Base-by-base conservation (phyloP, 1,284 basidiomycete genomes). In the Hemileia vastatrix region DNA sequence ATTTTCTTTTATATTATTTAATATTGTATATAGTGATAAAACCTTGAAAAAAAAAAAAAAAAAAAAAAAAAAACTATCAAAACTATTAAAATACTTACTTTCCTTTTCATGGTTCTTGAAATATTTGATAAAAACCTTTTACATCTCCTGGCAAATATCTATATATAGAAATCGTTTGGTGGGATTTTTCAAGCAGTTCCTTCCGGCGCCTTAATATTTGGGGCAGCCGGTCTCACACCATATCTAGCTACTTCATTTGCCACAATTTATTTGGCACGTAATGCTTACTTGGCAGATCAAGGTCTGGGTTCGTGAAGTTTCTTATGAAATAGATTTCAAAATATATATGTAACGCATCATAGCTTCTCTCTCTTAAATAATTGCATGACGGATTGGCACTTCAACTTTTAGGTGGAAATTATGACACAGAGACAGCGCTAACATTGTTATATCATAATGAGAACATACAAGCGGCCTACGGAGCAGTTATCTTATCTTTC, bases 401-500 rank as follows among this genome's bases (percentile, higher is more conserved):
- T 21, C 5, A 23, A 50, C n/a, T 31, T 58, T 21, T 27, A 61
- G 58, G 43, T 32, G 50, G 23, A 40, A 61, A 54, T 4, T 61
- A 54, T 33, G 58, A 61, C 33, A 36, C 52, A 18, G 51, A 61
- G 31, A 48, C 43, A 19, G 58, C 58, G 19, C 43, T 61, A n/a
- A 52, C 58, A 2, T 53, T 61, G 23, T 50, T 61, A 2, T 61
- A 61, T 54, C 58, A 61, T 36, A 54, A 53, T 52, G 55, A 85
- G 88, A 76, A 85, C 86, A 73, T 85, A 86, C 32, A 80, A 90
- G 64, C 84, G 81, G 74, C 78, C 90, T 97, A 95, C 70, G 94
- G 94, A 40, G 92, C 92, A 8, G 86, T 95, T 57, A 82, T 97
- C 78, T 82, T 97, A 44, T 92, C 88, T 50, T 95, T 95, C 83